These are phyloP conservation scores for Elsinoe australis DNA, from an alignment of 2,329 filamentous ascomycete genomes.

Conservation along the genomic window DNA sequence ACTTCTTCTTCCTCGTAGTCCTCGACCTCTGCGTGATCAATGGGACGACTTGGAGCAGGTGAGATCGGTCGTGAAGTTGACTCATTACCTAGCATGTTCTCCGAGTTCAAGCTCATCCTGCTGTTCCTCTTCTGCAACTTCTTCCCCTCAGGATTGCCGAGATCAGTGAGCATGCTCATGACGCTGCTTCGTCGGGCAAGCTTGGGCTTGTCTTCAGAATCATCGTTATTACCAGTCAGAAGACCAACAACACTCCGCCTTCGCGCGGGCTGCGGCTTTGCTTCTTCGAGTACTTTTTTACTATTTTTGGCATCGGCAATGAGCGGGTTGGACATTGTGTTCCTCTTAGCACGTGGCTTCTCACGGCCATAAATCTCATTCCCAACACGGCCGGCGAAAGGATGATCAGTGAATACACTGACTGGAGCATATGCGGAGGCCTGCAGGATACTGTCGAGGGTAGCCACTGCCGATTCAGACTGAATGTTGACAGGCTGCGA, in stretches of 20 bases:
- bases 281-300: neutral
- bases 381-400: conserved; percentile 68
- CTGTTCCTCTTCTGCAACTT: conserved; percentile 31
- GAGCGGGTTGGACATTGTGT: conserved; percentile 20
- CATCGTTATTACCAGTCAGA: conserved; percentile 1
- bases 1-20: conserved; percentile 41
- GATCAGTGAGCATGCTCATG: conserved; percentile 28
- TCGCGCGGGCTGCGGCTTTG: neutral
- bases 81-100: conserved; percentile 22
- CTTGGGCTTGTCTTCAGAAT: neutral
- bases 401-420: conserved; percentile 83
- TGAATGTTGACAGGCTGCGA: conserved; percentile 50
- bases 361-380: conserved; percentile 61
- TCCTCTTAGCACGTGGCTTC: conserved; percentile 25
- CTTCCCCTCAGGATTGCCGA: conserved; percentile 26
- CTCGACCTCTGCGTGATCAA: conserved; percentile 29
- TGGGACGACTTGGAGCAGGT: conserved; percentile 26
- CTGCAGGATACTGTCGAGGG: conserved; percentile 84
- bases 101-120: conserved; percentile 27
- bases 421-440: conserved; percentile 83
- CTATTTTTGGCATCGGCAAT: conserved; percentile 15
- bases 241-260: conserved; percentile 4
- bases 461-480: conserved; percentile 76
- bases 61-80: neutral
- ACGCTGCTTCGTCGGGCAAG: conserved; percentile 24